A percentile compares a stretch with the other conserved stretches of the same genome.
These are phyloP conservation scores for Yamadazyma kitorensis DNA, from an alignment of 805 yeast genomes.

Conservation along the genomic window DNA sequence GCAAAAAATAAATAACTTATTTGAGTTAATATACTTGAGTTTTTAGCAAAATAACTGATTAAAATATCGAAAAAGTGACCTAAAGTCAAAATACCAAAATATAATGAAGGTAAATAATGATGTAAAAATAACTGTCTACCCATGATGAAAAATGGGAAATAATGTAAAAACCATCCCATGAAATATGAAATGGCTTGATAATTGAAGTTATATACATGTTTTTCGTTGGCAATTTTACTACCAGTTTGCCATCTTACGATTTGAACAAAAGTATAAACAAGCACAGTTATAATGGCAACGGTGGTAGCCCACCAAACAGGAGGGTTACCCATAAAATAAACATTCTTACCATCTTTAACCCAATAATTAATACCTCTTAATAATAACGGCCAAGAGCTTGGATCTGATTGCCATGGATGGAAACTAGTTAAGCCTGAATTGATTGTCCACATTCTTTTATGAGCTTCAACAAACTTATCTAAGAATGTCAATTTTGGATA, in stretches of 20 bases:
- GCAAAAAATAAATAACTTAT: conserved; percentile 46
- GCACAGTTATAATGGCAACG: conserved; percentile 49
- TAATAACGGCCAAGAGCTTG: conserved; percentile 72
- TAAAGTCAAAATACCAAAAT: conserved; percentile 76
- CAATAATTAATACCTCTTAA: conserved; percentile 81
- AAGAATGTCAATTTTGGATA: conserved; percentile 55
- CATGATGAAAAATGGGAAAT: conserved; percentile 79
- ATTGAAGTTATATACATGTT: conserved; percentile 62
- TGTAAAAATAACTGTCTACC: conserved; percentile 90
- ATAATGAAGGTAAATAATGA: conserved; percentile 90
- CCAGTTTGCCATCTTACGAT: conserved; percentile 63
- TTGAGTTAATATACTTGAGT: conserved; percentile 37
- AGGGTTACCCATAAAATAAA: conserved; percentile 78
- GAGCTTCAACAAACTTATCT: conserved; percentile 63
- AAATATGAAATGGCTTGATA: conserved; percentile 59
- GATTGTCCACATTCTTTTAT: conserved; percentile 73
- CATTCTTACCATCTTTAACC: conserved; percentile 57
- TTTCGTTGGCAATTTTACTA: conserved; percentile 39
- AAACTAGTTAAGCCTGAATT: conserved; percentile 66
- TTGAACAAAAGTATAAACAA: conserved; percentile 45
- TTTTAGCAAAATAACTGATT: conserved; percentile 37
- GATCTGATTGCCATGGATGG: conserved; percentile 71
- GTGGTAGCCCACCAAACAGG: conserved; percentile 74
- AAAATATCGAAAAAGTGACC: conserved; percentile 64
- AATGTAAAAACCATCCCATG: conserved; percentile 72